These are phyloP conservation scores for Tolypocladium pustulatum DNA, from an alignment of 2,329 filamentous ascomycete species.

Conservation along the genomic window DNA sequence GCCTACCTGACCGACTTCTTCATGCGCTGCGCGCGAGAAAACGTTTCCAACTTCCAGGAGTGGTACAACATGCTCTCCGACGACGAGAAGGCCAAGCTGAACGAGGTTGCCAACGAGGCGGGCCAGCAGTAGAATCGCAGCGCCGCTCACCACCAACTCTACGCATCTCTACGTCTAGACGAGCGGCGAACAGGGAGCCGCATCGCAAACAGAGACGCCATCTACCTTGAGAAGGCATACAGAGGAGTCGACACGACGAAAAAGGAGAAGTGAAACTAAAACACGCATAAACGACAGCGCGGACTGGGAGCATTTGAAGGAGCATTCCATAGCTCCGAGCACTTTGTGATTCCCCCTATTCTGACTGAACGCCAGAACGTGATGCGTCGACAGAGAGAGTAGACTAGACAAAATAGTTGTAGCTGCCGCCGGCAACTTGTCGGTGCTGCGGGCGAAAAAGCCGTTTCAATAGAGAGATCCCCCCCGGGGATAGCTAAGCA, in stretches of 20 bases:
- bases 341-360: not conserved
- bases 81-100: conserved; percentile 45
- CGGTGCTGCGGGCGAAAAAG: not conserved
- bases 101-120: conserved; percentile 34
- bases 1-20: conserved; percentile 79
- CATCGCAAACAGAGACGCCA: no score
- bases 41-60: conserved; percentile 43
- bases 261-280: not conserved
- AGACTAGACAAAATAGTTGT: not conserved
- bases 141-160: not conserved
- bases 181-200: not conserved
- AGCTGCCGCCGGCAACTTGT: not conserved
- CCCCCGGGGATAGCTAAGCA: not conserved
- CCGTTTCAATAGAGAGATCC: not conserved
- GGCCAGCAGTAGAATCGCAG: conserved; percentile 13
- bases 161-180: not conserved
- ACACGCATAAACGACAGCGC: not conserved
- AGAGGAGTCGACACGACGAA: not conserved
- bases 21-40: conserved; percentile 43
- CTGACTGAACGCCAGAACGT: not conserved
- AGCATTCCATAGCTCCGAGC: not conserved
- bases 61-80: conserved; percentile 47
- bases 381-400: not conserved
- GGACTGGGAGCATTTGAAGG: not conserved
- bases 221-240: not conserved